Base-by-base conservation (phyloP, 257 asterid genomes). In the Craterostigma plantagineum region DNA sequence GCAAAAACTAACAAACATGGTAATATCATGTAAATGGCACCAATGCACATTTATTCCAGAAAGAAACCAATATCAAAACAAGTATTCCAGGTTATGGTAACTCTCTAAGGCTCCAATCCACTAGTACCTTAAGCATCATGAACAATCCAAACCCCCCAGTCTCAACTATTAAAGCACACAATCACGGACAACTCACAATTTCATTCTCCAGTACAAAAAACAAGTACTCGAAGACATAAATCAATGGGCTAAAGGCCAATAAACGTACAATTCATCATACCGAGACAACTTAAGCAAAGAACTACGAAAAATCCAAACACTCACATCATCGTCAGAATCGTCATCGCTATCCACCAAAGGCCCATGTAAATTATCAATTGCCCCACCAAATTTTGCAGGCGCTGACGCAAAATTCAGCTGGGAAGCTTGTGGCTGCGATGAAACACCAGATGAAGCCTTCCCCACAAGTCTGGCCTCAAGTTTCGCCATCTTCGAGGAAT, bases 401-500 rank as follows among this genome's bases (percentile, higher is more conserved):
- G 52, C 56, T 40, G 92, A 7, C 78, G 76, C 66, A 7, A 79
- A 64, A 55, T 71, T 85, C 63, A 65, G 66, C 82, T 67, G 70
- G 13, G 58, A 40, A 33, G 49, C 58, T 58, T 55, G 71, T 35
- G 60, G 51, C 35, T 66, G 73, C 1, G 74, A 0, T 14, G 62
- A 43, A 35, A 59, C 71, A 8, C 76, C 63, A 47, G 81, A 51
- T 30, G 92, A 65, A n/a, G 71, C 56, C 71, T 77, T 80, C 42
- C 99, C 94, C 47, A 69, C 81, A 81, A 90, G 62, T 53, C 96
- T 61, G 0, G 96, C 96, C 73, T 90, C 99, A 12, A 90, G 84
- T 62, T 79, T 76, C 0, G 99, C 95, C n/a, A 83, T 66, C 63
- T 73, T 90, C 3, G 74, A 58, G 34, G 87, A 73, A 43, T 90